These are phyloP conservation scores for Tremella fuciformis DNA, from an alignment of 768 basidiomycete species.

Conservation along the genomic window DNA sequence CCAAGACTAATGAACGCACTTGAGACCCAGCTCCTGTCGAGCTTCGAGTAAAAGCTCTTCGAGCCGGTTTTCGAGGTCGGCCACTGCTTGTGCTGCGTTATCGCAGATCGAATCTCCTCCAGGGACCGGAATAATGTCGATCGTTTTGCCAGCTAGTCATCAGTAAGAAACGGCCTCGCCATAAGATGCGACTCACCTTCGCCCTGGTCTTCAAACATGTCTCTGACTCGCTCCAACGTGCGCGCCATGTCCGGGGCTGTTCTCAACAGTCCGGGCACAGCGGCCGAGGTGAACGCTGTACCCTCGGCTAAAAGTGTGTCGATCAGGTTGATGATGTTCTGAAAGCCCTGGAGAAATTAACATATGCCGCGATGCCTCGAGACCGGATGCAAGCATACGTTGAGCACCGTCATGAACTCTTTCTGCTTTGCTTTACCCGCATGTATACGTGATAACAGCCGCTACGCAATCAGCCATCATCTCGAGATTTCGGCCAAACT, in stretches of 20 bases:
- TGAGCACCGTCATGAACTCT: conserved; percentile 81
- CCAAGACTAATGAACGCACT: conserved; percentile 54
- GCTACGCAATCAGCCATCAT: conserved; percentile 59
- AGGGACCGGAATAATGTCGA: conserved; percentile 70
- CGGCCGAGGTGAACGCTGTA: conserved; percentile 71
- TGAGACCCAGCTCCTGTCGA: conserved; percentile 60
- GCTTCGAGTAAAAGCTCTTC: conserved; percentile 66
- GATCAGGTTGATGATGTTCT: conserved; percentile 67
- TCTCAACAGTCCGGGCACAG: conserved; percentile 70
- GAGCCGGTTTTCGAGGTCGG: conserved; percentile 66
- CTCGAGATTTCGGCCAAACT: conserved; percentile 2
- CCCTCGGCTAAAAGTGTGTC: conserved; percentile 63
- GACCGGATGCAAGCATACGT: conserved; percentile 55
- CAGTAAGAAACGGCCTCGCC: neutral
- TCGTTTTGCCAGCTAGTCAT: conserved; percentile 17
- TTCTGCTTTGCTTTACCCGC: conserved; percentile 82
- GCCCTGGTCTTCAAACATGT: conserved; percentile 60
- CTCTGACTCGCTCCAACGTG: conserved; percentile 65
- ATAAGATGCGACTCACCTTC: conserved; percentile 36
- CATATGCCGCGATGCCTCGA: neutral
- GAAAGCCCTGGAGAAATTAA: conserved; percentile 56
- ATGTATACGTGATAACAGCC: conserved; percentile 90
- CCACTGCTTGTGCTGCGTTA: conserved; percentile 67
- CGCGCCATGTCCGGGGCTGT: conserved; percentile 70
- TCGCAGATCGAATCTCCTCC: conserved; percentile 88